Conservation (phyloP, 1,284 basidiomycete species). For the Moesziomyces globuligerus region DNA sequence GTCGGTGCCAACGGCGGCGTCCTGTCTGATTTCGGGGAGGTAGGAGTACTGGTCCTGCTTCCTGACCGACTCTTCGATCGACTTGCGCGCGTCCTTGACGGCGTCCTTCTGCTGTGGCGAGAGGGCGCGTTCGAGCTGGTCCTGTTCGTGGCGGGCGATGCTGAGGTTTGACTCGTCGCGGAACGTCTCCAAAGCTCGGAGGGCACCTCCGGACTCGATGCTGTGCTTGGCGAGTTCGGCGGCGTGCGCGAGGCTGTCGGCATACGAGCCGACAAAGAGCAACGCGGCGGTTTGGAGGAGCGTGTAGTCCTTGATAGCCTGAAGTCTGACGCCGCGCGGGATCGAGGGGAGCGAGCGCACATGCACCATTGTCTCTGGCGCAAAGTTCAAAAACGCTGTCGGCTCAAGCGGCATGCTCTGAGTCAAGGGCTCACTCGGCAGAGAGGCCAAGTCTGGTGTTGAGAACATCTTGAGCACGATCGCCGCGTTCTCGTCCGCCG, state of each 20-base stretch:
- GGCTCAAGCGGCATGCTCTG: conserved; percentile 28
- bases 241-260: conserved; percentile 12
- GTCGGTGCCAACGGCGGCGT: conserved; percentile 50
- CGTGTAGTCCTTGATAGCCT: conserved; percentile 61
- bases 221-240: conserved; percentile 27
- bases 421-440: conserved; percentile 11
- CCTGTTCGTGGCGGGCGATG: conserved; percentile 26
- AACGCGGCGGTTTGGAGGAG: conserved; percentile 62
- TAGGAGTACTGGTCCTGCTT: conserved; percentile 53
- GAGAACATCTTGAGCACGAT: conserved; percentile 57
- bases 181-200: conserved; percentile 44
- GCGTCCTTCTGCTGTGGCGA: conserved; percentile 13
- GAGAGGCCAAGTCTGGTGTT: conserved; percentile 4
- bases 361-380: conserved; percentile 32
- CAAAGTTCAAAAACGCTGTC: conserved; percentile 13
- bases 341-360: conserved; percentile 41
- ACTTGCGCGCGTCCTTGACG: conserved; percentile 28
- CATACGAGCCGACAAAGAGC: conserved; percentile 59
- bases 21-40: conserved; percentile 47
- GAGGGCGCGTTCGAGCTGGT: conserved; percentile 6
- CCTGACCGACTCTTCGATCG: conserved; percentile 28
- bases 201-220: conserved; percentile 47
- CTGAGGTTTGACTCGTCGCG: conserved; percentile 31
- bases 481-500: conserved; percentile 59
- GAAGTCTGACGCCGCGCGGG: conserved; percentile 47